These are phyloP conservation scores for Fusarium drepaniforme DNA, from an alignment of 2,329 filamentous ascomycete species.

Conservation along the genomic window DNA sequence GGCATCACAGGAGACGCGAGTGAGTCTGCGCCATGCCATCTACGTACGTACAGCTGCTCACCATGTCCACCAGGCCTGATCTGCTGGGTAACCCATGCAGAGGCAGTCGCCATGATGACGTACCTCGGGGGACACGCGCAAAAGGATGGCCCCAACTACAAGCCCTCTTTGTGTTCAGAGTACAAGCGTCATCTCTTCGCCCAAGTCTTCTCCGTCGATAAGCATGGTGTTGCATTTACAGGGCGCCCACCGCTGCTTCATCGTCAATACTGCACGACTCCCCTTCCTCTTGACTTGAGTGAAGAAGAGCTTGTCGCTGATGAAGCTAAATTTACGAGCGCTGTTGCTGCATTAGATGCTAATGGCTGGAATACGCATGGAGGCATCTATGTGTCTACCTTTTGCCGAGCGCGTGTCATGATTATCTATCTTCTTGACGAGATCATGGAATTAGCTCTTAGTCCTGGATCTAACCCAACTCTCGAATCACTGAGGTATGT, in stretches of 20 bases:
- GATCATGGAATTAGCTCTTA: conserved; percentile 46
- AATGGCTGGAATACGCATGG: conserved; percentile 54
- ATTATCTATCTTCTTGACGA: conserved; percentile 44
- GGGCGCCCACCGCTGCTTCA: conserved; percentile 53
- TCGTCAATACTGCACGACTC: conserved; percentile 50
- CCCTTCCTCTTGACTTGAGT: conserved; percentile 54
- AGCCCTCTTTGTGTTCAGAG: conserved; percentile 23
- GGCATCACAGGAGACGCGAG: conserved; percentile 21
- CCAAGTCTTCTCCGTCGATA: conserved; percentile 50
- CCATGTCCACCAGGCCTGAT: not conserved
- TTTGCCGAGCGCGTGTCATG: conserved; percentile 40
- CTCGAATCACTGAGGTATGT: conserved; percentile 7
- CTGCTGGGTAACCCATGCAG: conserved; percentile 14
- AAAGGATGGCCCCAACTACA: not conserved
- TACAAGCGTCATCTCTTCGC: conserved; percentile 45
- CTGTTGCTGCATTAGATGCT: conserved; percentile 43
- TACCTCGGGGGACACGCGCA: conserved; percentile 20
- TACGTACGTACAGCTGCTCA: not conserved
- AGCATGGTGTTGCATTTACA: conserved; percentile 55
- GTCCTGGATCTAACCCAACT: not conserved
- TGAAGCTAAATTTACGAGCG: conserved; percentile 14
- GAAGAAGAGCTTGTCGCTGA: conserved; percentile 52
- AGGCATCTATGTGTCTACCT: conserved; percentile 47
- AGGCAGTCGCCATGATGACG: conserved; percentile 17
- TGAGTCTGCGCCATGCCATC: not conserved